A percentile compares a stretch with the other conserved stretches of the same genome.
phyloP scores from a whole-genome alignment of 2,329 filamentous ascomycete species.

The Coccinonectria pachysandricola region DNA sequence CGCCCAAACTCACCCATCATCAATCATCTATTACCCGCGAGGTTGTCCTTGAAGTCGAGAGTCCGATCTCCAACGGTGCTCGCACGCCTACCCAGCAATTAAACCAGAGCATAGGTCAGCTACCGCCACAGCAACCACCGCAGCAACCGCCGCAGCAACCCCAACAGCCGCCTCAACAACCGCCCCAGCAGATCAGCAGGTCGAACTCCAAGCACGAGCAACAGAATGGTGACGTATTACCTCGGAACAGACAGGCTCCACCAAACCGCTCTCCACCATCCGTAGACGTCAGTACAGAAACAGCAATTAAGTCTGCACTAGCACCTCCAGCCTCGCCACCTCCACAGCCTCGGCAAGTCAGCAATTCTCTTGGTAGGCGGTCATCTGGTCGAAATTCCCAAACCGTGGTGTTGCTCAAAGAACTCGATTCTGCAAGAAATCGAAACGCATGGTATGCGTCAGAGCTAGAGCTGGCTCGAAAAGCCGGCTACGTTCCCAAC shows the following conservation, averaged over 20 bases:
- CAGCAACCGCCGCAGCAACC: no score
- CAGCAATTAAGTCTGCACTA: conserved; percentile 27
- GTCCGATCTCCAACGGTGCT: conserved; percentile 46
- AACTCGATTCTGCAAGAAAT: conserved; percentile 74
- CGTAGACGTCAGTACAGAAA: conserved; percentile 57
- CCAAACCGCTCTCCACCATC: conserved; percentile 48
- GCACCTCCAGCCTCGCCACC: conserved; percentile 43
- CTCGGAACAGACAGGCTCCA: conserved; percentile 25
- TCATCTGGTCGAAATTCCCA: conserved; percentile 53
- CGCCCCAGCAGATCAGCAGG: no score
- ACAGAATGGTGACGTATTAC: conserved; percentile 14
- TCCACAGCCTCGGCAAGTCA: conserved; percentile 44
- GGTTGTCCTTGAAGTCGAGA: conserved; percentile 35
- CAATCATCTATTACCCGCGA: conserved; percentile 33
- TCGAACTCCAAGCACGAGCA: conserved; percentile 30
- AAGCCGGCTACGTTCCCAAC: conserved; percentile 74
- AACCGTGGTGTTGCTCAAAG: conserved; percentile 69
- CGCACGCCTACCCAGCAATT: conserved; percentile 50
- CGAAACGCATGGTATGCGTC: conserved; percentile 96
- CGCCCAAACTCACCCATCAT: conserved; percentile 23
- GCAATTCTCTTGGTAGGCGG: conserved; percentile 49
- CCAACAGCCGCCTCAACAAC: no score
- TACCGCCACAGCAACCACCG: no score
- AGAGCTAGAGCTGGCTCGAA: conserved; percentile 82
- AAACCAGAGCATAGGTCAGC: no score